Evolutionary conservation across 768 basidiomycete genomes (phyloP).

Genomic region (Calvatia gigantea): DNA sequence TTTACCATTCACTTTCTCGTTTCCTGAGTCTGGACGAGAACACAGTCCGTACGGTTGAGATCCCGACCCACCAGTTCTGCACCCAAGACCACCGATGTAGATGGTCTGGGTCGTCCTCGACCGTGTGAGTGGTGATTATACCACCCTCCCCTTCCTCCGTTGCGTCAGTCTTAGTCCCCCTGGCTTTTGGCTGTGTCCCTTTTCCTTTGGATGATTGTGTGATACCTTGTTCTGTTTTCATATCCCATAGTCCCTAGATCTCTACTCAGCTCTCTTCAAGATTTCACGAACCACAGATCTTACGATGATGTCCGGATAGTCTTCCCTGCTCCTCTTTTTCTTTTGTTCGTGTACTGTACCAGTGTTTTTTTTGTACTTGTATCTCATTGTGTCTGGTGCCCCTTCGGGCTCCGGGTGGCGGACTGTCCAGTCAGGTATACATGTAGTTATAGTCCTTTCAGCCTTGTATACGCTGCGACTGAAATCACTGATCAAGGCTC

Average conservation of each 20-base stretch:
- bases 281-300: not conserved
- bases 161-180: too few relatives aligned
- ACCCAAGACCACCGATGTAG: too few relatives aligned
- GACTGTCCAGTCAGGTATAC: not conserved
- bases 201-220: not conserved
- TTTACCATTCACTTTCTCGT: not conserved
- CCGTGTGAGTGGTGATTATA: too few relatives aligned
- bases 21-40: too few relatives aligned
- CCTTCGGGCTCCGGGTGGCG: not conserved
- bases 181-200: not conserved
- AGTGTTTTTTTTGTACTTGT: slow-evolving; percentile 3
- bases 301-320: not conserved
- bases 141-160: not conserved
- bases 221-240: not conserved
- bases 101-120: too few relatives aligned
- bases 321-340: not conserved
- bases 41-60: too few relatives aligned
- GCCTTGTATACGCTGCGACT: not conserved
- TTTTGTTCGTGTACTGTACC: not conserved
- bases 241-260: not conserved
- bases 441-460: not conserved
- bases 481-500: too few relatives aligned
- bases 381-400: not conserved
- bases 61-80: too few relatives aligned
- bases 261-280: not conserved